A percentile compares a stretch with the other conserved stretches of the same genome.
Evolutionary conservation across 2,329 filamentous ascomycete genomes (phyloP).

Genomic region (Fusarium hainanense): DNA sequence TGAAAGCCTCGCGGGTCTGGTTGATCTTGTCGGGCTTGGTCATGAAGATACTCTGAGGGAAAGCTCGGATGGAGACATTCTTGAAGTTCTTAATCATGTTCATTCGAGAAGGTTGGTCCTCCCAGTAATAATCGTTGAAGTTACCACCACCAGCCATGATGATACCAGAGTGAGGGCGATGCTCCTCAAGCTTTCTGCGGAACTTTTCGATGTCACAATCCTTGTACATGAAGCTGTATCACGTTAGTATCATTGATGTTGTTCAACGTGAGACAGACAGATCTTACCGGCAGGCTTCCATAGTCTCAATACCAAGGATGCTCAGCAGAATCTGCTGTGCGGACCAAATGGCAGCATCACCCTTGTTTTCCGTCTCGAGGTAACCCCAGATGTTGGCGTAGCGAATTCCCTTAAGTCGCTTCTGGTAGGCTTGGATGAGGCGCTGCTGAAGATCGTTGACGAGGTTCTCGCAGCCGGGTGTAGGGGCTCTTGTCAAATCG

Average conservation of each 20-base stretch:
- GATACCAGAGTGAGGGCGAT: conserved; percentile 44
- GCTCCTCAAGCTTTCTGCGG: conserved; percentile 38
- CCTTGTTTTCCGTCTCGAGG: conserved; percentile 47
- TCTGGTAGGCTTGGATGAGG: conserved; percentile 42
- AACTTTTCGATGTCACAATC: conserved; percentile 42
- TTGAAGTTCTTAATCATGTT: conserved; percentile 44
- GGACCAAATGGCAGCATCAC: conserved; percentile 46
- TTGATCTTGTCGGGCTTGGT: conserved; percentile 39
- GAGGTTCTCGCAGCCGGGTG: conserved; percentile 39
- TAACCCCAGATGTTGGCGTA: conserved; percentile 47
- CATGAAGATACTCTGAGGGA: conserved; percentile 45
- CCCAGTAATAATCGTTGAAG: conserved; percentile 47
- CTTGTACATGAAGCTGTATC: conserved; percentile 41
- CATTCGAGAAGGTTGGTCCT: conserved; percentile 46
- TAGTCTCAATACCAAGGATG: conserved; percentile 45
- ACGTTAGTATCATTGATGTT: conserved; percentile 24
- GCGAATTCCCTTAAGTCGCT: conserved; percentile 42
- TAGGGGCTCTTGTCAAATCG: conserved; percentile 36
- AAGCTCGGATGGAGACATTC: conserved; percentile 41
- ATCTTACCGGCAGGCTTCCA: conserved; percentile 44
- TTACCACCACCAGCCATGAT: conserved; percentile 46
- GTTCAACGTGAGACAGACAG: conserved; percentile 11
- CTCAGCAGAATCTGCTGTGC: conserved; percentile 44
- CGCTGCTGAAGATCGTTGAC: conserved; percentile 46
- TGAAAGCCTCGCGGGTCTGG: conserved; percentile 33